Conservation (phyloP, 1,284 basidiomycete genomes). For the Kwoniella shivajii region DNA sequence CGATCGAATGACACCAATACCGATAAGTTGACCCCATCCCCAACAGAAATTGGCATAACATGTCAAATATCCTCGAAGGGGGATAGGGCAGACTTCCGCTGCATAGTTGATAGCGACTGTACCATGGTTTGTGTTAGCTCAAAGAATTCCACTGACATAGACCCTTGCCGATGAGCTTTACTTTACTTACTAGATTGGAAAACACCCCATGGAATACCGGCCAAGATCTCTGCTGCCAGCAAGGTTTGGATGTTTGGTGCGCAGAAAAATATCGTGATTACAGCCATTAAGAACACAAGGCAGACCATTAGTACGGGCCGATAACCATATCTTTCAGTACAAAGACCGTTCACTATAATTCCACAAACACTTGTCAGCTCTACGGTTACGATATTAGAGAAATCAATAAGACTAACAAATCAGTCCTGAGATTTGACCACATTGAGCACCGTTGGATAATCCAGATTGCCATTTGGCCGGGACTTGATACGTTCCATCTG, state of each 20-base stretch:
- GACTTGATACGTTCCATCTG: slow-evolving; percentile 52
- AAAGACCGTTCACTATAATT: slow-evolving; percentile 47
- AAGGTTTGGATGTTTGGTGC: slow-evolving; percentile 40
- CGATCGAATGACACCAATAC: slow-evolving; percentile 49
- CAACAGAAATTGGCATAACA: slow-evolving; percentile 51
- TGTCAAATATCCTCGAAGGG: slow-evolving; percentile 49
- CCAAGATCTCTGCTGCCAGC: slow-evolving; percentile 42
- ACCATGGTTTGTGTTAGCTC: background rate
- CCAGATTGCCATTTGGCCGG: slow-evolving; percentile 58
- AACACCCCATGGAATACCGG: slow-evolving; percentile 47
- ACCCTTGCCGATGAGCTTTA: too few relatives aligned
- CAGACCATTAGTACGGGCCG: slow-evolving; percentile 43
- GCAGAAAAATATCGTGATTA: slow-evolving; percentile 49
- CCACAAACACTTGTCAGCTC: background rate
- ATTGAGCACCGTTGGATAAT: slow-evolving; percentile 51
- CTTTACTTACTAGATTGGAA: slow-evolving; percentile 31
- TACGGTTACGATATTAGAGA: too few relatives aligned
- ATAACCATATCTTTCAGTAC: slow-evolving; percentile 53
- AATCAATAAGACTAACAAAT: slow-evolving; percentile 20
- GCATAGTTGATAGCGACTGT: slow-evolving; percentile 42
- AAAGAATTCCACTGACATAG: background rate
- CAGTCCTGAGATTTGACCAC: slow-evolving; percentile 55
- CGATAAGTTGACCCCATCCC: slow-evolving; percentile 49
- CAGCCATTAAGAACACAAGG: slow-evolving; percentile 36
- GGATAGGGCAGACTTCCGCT: slow-evolving; percentile 50